These are phyloP conservation scores for Tardiomyces depauwii DNA, from an alignment of 1,139 yeast genomes.

Conservation along the genomic window DNA sequence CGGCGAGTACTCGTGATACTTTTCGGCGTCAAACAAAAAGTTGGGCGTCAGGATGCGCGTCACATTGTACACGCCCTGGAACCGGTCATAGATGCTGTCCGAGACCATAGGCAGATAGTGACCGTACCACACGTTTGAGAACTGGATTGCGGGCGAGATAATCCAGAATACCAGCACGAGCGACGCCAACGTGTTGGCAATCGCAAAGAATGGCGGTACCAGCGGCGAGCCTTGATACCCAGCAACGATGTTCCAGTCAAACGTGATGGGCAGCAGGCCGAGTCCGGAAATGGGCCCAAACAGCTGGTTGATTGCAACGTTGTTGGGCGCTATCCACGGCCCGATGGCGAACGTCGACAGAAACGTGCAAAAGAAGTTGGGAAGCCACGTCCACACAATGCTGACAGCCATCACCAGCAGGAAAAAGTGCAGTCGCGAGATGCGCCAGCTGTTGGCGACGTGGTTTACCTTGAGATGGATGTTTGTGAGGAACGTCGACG, in stretches of 20 bases:
- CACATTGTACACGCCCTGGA: slow-evolving; percentile 35
- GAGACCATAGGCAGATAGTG: slow-evolving; percentile 40
- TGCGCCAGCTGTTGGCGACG: slow-evolving; percentile 44
- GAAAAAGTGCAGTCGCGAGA: slow-evolving; percentile 40
- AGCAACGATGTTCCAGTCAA: slow-evolving; percentile 46
- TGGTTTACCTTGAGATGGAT: slow-evolving; percentile 53
- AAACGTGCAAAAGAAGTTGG: slow-evolving; percentile 41
- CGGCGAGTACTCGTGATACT: slow-evolving; percentile 46
- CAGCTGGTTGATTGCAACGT: slow-evolving; percentile 46
- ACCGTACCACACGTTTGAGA: slow-evolving; percentile 40
- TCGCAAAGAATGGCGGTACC: slow-evolving; percentile 52
- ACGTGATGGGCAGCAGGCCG: slow-evolving; percentile 50
- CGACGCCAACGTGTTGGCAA: slow-evolving; percentile 39
- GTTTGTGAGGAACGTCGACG: slow-evolving; percentile 43
- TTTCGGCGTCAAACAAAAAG: slow-evolving; percentile 34
- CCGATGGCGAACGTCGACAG: slow-evolving; percentile 41
- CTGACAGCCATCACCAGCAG: slow-evolving; percentile 28
- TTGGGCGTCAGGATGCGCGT: slow-evolving; percentile 33
- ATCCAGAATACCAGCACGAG: slow-evolving; percentile 36
- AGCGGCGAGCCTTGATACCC: slow-evolving; percentile 56
- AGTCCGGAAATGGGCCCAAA: slow-evolving; percentile 51
- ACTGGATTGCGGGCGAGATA: slow-evolving; percentile 37
- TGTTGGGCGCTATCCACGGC: slow-evolving; percentile 45
- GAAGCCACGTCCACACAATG: slow-evolving; percentile 46
- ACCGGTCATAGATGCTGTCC: slow-evolving; percentile 34